phyloP scores from a whole-genome alignment of 371 early-diverging fungal species.

The Hamiltosporidium tvaerminnensis region DNA sequence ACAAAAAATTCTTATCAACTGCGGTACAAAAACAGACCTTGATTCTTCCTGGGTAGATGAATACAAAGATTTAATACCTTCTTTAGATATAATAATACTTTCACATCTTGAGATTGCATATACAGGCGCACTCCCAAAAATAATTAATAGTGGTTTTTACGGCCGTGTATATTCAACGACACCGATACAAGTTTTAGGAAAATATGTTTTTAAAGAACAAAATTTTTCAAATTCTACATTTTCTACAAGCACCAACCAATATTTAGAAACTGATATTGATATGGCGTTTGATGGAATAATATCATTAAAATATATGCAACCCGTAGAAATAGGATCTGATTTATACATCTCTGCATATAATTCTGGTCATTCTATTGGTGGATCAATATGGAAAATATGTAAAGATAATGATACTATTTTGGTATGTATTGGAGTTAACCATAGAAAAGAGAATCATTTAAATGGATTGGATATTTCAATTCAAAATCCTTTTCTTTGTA shows the following conservation, averaged over 20 bases:
- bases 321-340: constrained; percentile 31
- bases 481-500: constrained; percentile 10
- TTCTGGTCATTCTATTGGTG: constrained; percentile 49
- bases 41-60: constrained; percentile 24
- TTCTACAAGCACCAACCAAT: constrained; percentile 4
- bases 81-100: constrained; percentile 45
- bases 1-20: constrained; percentile 48
- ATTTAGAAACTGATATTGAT: constrained; percentile 5
- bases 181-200: constrained; percentile 45
- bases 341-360: constrained; percentile 47
- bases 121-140: constrained; percentile 32
- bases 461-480: constrained; percentile 46
- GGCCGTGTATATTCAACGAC: constrained; percentile 41
- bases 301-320: constrained; percentile 51
- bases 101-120: constrained; percentile 35
- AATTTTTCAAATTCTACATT: constrained; percentile 17
- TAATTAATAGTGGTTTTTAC: constrained; percentile 27
- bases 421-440: constrained; percentile 45
- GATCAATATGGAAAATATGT: constrained; percentile 45
- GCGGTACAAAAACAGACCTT: constrained; percentile 36
- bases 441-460: constrained; percentile 50
- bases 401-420: constrained; percentile 32
- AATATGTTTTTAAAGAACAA: constrained; percentile 37
- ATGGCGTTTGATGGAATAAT: constrained; percentile 31
- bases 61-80: constrained; percentile 14